phyloP scores from a whole-genome alignment of 1,139 yeast genomes.

The Debaryomyces subglobosus region DNA sequence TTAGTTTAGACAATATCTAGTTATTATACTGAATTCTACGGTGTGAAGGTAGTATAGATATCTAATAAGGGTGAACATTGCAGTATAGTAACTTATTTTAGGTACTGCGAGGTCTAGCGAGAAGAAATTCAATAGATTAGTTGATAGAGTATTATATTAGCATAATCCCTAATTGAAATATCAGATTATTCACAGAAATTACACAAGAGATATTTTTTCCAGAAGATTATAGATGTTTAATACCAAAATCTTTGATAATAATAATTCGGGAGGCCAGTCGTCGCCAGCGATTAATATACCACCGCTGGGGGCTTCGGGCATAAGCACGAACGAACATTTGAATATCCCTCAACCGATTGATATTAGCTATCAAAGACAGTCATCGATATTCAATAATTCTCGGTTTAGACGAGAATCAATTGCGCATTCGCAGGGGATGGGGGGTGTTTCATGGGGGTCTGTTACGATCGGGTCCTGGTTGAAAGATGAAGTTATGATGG shows the following conservation, averaged over 20 bases:
- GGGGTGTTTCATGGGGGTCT: conserved; percentile 98
- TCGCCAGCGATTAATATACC: conserved; percentile 23
- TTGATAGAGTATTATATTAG: conserved; percentile 4
- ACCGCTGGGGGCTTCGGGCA: conserved; percentile 10
- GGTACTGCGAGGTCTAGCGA: neutral
- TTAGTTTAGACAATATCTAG: neutral
- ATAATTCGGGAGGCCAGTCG: conserved; percentile 14
- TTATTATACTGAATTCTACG: neutral
- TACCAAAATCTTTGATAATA: conserved; percentile 36
- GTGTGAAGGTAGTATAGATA: conserved; percentile 1
- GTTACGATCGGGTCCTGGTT: conserved; percentile 95
- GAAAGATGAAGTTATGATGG: conserved; percentile 83
- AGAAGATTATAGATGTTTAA: conserved; percentile 28
- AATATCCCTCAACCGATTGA: conserved; percentile 50
- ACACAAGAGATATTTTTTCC: neutral
- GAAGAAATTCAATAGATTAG: neutral
- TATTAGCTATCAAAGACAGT: conserved; percentile 48
- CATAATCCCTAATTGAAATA: conserved; percentile 8
- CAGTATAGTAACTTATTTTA: neutral
- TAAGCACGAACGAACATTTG: conserved; percentile 13
- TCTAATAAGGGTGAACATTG: neutral
- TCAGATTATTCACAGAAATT: neutral
- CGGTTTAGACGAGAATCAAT: conserved; percentile 78
- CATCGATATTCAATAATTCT: conserved; percentile 40
- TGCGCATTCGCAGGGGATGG: conserved; percentile 97